These are phyloP conservation scores for Chloranthus sessilifolius DNA, from an alignment of 164 flowering plant species.

Conservation along the genomic window DNA sequence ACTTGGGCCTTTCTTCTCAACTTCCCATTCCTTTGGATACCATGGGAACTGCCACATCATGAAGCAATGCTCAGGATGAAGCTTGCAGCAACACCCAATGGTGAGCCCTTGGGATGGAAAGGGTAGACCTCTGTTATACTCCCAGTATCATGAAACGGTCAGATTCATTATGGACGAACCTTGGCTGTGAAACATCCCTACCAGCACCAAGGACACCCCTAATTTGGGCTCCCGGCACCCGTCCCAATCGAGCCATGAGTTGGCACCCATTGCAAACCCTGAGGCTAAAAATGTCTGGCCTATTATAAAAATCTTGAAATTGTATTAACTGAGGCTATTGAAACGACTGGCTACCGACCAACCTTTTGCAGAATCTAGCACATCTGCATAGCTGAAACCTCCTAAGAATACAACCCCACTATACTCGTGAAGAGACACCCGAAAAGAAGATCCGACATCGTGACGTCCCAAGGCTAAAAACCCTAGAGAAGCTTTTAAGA, in stretches of 20 bases:
- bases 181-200: slow-evolving; percentile 81
- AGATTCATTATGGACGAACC: slow-evolving; percentile 87
- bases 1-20: slow-evolving; percentile 81
- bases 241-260: slow-evolving; percentile 91
- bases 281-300: slow-evolving; percentile 59
- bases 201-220: slow-evolving; percentile 71
- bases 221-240: slow-evolving; percentile 85
- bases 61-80: slow-evolving; percentile 97
- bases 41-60: slow-evolving; percentile 97
- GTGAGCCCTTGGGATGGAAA: slow-evolving; percentile 88
- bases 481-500: too few species aligned
- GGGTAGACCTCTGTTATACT: slow-evolving; percentile 72
- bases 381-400: slow-evolving; percentile 34
- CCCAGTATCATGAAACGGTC: slow-evolving; percentile 87
- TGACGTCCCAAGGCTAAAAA: slow-evolving; percentile 38
- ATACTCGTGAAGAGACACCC: slow-evolving; percentile 43
- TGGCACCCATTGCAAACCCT: slow-evolving; percentile 97
- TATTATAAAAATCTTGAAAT: slow-evolving; percentile 25
- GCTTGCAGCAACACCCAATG: slow-evolving; percentile 96
- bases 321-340: slow-evolving; percentile 49
- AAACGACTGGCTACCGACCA: slow-evolving; percentile 92
- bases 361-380: slow-evolving; percentile 64
- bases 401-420: slow-evolving; percentile 82
- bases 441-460: slow-evolving; percentile 24
- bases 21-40: slow-evolving; percentile 82